Percentiles rank a stretch among this genome's conserved stretches.
These are phyloP conservation scores for Blastomyces parvus DNA, from an alignment of 2,329 filamentous ascomycete genomes.

Conservation along the genomic window DNA sequence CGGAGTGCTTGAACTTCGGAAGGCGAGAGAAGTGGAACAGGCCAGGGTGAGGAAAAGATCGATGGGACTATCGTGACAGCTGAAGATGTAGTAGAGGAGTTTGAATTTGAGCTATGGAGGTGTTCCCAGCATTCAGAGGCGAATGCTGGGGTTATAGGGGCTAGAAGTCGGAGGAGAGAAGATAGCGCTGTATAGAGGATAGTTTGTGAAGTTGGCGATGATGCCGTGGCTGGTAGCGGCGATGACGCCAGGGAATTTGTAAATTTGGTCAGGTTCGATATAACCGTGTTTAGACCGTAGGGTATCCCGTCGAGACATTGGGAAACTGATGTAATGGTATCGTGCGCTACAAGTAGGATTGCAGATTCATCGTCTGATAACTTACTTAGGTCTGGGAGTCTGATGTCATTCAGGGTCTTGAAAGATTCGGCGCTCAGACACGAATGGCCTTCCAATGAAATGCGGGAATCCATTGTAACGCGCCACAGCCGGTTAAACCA, in stretches of 20 bases:
- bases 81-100: not conserved
- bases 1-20: conserved; percentile 36
- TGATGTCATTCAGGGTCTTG: conserved; percentile 18
- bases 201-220: conserved; percentile 25
- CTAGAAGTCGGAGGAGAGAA: conserved; percentile 59
- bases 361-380: conserved; percentile 30
- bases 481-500: conserved; percentile 65
- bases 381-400: conserved; percentile 23
- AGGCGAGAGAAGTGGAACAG: conserved; percentile 35
- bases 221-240: conserved; percentile 20
- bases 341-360: conserved; percentile 58
- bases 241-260: conserved; percentile 57
- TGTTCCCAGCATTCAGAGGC: conserved; percentile 70
- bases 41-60: conserved; percentile 49
- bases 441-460: conserved; percentile 19
- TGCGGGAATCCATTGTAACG: conserved; percentile 38
- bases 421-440: conserved; percentile 19
- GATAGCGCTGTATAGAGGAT: conserved; percentile 39
- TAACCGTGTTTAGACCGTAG: conserved; percentile 69
- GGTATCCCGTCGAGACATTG: conserved; percentile 59
- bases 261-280: conserved; percentile 73
- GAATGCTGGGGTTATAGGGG: conserved; percentile 70
- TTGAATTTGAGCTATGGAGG: conserved; percentile 34
- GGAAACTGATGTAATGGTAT: conserved; percentile 57
- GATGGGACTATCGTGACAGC: conserved; percentile 19